A percentile compares a stretch with the other conserved stretches of the same genome.
phyloP scores from a whole-genome alignment of 345 rosid genomes.

The Eucalyptus albens region DNA sequence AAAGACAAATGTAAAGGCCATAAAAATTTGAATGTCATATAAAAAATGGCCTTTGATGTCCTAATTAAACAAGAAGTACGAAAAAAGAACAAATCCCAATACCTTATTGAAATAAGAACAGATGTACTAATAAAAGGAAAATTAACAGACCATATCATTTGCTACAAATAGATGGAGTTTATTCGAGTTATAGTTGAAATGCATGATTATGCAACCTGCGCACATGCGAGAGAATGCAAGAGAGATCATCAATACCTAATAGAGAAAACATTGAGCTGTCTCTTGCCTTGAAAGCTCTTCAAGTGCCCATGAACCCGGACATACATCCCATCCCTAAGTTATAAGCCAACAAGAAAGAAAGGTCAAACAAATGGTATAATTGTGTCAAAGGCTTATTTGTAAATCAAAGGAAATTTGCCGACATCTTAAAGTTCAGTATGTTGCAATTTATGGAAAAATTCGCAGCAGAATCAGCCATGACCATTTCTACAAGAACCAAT shows the following conservation, averaged over 20 bases:
- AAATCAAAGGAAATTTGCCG: not conserved
- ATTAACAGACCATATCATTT: not conserved
- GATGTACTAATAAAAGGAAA: not conserved
- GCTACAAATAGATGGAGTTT: not conserved
- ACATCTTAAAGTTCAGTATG: not conserved
- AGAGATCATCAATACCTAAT: slow-evolving; percentile 33
- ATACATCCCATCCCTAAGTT: slow-evolving; percentile 68
- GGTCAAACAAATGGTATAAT: not conserved
- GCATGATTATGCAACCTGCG: not conserved
- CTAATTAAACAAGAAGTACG: not conserved
- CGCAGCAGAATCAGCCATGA: not conserved
- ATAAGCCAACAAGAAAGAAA: not conserved
- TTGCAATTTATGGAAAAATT: not conserved
- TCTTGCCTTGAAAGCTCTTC: slow-evolving; percentile 64
- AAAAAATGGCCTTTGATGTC: not conserved
- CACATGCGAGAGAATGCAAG: not conserved
- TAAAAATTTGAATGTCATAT: not conserved
- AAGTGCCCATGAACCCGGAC: slow-evolving; percentile 82
- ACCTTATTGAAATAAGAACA: not conserved
- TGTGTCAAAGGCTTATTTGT: not conserved
- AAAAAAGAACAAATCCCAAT: not conserved
- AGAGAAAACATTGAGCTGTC: slow-evolving; percentile 59
- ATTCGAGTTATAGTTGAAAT: not conserved
- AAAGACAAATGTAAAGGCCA: not conserved
- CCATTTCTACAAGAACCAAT: not conserved